phyloP scores from a whole-genome alignment of 2,329 filamentous ascomycete species.

The Pseudocercospora pini-densiflorae region DNA sequence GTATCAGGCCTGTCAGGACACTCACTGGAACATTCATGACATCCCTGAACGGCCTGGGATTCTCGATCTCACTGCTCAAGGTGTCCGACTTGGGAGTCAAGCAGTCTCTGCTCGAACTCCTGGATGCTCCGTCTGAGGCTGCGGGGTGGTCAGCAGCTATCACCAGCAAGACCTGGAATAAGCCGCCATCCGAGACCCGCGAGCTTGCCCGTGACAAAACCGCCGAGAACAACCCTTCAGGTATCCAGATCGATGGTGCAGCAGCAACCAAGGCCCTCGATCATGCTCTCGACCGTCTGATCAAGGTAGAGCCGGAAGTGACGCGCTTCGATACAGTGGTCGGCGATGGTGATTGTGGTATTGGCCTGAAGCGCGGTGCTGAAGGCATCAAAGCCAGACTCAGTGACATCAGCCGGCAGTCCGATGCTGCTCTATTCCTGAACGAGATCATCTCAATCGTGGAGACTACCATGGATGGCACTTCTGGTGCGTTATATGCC shows the following conservation, averaged over 20 bases:
- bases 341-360: constrained; percentile 88
- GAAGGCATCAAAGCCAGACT: constrained; percentile 61
- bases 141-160: constrained; percentile 69
- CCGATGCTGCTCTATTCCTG: constrained; percentile 64
- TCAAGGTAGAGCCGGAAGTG: constrained; percentile 67
- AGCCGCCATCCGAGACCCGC: constrained; percentile 44
- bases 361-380: constrained; percentile 84
- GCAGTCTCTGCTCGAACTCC: constrained; percentile 67
- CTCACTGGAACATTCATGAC: constrained; percentile 73
- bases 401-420: constrained; percentile 43
- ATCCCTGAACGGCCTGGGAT: constrained; percentile 72
- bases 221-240: constrained; percentile 56
- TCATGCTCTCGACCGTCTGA: constrained; percentile 63
- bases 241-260: constrained; percentile 58
- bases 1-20: constrained; percentile 65
- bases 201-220: constrained; percentile 43
- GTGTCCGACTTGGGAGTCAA: constrained; percentile 64
- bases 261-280: constrained; percentile 58
- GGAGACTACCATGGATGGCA: constrained; percentile 74
- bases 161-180: constrained; percentile 60
- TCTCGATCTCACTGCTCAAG: constrained; percentile 70
- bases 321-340: constrained; percentile 78
- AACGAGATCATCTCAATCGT: constrained; percentile 66
- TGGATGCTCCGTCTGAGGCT: constrained; percentile 71
- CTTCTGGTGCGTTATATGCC: constrained; percentile 76